Base-by-base conservation (phyloP, 139 green algal species). In the Chloropicon primus region DNA sequence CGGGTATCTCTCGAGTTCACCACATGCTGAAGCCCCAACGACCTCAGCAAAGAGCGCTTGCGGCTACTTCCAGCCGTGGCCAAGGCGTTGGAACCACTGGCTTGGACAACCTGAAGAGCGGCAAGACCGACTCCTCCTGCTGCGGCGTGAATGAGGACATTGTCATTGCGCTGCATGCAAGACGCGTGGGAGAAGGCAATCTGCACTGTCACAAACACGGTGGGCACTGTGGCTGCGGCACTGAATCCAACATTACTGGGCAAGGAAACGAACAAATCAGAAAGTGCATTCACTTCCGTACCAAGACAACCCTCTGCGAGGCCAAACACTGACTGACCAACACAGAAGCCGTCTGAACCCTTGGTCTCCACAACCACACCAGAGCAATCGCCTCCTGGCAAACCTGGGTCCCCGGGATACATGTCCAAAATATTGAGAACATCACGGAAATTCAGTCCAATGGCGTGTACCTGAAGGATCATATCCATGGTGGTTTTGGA, bases 391-490 rank as follows among this genome's bases (percentile, higher is more conserved):
- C 24, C 29, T 24, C 75, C 75, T 21, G 75, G 75, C 2, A 27
- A 21, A 2, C 75, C 75, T 21, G 75, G 75, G 22, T 79, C 75
- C 1, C 75, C 75, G 17, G 75, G 75, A 25, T 79, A 79, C 75
- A 79, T 79, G 53, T 54, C 75, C 1, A 90, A 21, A 72, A 91
- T 80, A 28, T 91, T 91, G 24, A 91, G 84, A 82, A 92, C 85
- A 28, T 92, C 88, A 22, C 88, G 78, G 88, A 91, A 92, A 85
- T 92, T 92, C 81, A 92, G 76, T 25, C 88, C 88, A 17, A 92
- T 86, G 0, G 88, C 88, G 24, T 80, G 77, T 26, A 92, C 86
- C 3, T 74, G 74, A 27, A 96, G 26, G 24, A 85, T 27, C 72
- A 87, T 75, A 0, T 26, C 2, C 77, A 62, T 62, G 41, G 41